Percentiles rank a stretch among this genome's conserved stretches.
Conservation (phyloP, 495 filamentous ascomycete species). For the Penicillium manginii region DNA sequence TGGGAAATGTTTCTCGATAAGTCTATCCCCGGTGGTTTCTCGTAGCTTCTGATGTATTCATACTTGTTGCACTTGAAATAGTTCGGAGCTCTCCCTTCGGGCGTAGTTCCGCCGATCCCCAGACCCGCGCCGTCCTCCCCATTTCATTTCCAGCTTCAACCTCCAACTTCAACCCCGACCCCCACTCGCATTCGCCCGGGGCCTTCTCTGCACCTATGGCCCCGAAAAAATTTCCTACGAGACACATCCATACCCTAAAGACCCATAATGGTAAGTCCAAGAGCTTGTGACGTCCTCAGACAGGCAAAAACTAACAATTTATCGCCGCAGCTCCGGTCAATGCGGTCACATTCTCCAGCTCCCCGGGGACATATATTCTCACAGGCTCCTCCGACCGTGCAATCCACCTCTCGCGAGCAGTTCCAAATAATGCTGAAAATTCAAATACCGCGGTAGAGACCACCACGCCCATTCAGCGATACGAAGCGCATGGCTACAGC, state of each 20-base stretch:
- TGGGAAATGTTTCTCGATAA: neutral
- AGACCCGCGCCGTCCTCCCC: neutral
- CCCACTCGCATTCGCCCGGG: neutral
- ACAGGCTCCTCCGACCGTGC: conserved; percentile 85
- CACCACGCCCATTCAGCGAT: conserved; percentile 74
- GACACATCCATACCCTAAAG: conserved; percentile 47
- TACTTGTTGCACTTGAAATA: neutral
- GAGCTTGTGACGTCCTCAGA: neutral
- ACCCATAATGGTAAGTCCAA: conserved; percentile 46
- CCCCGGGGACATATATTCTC: conserved; percentile 61
- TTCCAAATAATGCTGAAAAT: conserved; percentile 44
- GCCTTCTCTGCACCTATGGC: conserved; percentile 32
- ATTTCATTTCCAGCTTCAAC: conserved; percentile 2
- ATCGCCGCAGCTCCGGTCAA: conserved; percentile 41
- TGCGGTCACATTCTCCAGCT: conserved; percentile 45
- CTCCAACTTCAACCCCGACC: neutral
- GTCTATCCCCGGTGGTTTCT: neutral
- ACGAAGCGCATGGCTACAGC: conserved; percentile 86
- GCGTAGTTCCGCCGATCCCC: conserved; percentile 4
- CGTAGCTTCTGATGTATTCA: neutral
- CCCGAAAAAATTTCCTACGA: conserved; percentile 35
- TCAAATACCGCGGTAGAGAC: conserved; percentile 39
- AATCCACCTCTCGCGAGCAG: conserved; percentile 78
- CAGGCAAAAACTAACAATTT: conserved; percentile 4
- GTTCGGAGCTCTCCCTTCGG: conserved; percentile 7